Evolutionary conservation across 1,284 basidiomycete genomes (phyloP), one percentile per base, ranked within the genome.

Genomic region (Anthracocystis walkeri): DNA sequence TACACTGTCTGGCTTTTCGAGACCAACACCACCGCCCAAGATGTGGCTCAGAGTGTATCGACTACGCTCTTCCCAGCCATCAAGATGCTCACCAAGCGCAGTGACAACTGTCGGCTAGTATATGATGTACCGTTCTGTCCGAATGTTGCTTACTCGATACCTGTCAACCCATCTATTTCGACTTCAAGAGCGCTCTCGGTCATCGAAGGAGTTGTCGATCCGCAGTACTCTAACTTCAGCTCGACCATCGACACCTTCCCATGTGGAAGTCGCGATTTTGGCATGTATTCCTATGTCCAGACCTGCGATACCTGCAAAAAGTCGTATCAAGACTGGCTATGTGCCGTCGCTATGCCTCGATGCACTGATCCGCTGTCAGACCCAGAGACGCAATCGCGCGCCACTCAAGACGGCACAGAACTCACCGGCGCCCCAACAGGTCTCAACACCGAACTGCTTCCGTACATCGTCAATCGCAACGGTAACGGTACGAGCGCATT

Each of bases 61-160:
- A 65, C 66, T 29, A 77, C 74, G 1, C 70, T 78, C 20, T 77
- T 78, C 35, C 79, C 80, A 0, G 63, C 83, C 57, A 78, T 75
- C 71, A 85, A 84, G 68, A 80, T 87, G 53, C 42, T 57, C 23
- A 87, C 86, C 2, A 86, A 87, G 63, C 52, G 53, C 48, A 72
- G 49, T 35, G 65, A 64, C 23, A 81, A 82, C 29, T 87, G 86
- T 65, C 79, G 85, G 18, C 79, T 87, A 7, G 63, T 87, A 3
- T 82, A 79, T 61, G 79, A 85, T 52, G 67, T 86, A 16, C 68
- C 79, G 4, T 86, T 86, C 58, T 87, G 87, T 62, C 87, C 87
- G 1, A 65, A 80, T 7, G 80, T 87, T 25, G 86, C 86, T 12
- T 87, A 87, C 63, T 78, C 86, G n/a, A 85, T 87, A 35, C 86